These are phyloP conservation scores for Paramecium sexaurelia DNA, from an alignment of 73 alveolate genomes.

Conservation along the genomic window DNA sequence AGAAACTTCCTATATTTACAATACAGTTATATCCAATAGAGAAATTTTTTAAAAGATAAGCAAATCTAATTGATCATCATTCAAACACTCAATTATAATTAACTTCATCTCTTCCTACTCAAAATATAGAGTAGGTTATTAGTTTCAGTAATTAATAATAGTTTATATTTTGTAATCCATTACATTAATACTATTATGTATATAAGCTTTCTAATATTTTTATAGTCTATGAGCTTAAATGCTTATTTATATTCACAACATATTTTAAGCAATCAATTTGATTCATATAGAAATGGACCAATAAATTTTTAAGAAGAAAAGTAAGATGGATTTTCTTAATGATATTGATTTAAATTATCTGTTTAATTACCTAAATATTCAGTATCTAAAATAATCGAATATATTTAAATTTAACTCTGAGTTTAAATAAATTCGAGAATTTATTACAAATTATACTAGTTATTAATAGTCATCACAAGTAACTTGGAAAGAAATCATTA, in stretches of 20 bases:
- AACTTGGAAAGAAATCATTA: no score
- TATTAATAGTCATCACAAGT: no score
- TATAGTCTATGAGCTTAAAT: not conserved
- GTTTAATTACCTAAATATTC: no score
- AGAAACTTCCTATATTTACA: not conserved
- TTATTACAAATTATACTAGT: no score
- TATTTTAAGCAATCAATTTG: not conserved
- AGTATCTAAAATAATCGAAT: no score
- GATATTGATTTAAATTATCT: not conserved
- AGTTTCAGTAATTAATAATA: not conserved
- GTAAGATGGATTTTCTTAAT: not conserved
- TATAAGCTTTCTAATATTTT: not conserved
- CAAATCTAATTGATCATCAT: not conserved
- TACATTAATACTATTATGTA: not conserved
- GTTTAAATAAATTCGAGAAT: no score
- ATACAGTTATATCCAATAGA: not conserved
- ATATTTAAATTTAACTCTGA: no score
- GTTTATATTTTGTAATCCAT: not conserved
- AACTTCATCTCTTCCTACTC: not conserved
- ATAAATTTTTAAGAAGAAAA: not conserved
- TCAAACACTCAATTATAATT: not conserved
- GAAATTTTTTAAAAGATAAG: not conserved
- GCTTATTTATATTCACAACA: not conserved
- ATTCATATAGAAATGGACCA: not conserved
- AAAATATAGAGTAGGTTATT: not conserved